Percentiles rank a stretch among this genome's conserved stretches.
Evolutionary conservation across 352 stramenopile genomes (phyloP).

Genomic region (Phytopythium oedochilum): DNA sequence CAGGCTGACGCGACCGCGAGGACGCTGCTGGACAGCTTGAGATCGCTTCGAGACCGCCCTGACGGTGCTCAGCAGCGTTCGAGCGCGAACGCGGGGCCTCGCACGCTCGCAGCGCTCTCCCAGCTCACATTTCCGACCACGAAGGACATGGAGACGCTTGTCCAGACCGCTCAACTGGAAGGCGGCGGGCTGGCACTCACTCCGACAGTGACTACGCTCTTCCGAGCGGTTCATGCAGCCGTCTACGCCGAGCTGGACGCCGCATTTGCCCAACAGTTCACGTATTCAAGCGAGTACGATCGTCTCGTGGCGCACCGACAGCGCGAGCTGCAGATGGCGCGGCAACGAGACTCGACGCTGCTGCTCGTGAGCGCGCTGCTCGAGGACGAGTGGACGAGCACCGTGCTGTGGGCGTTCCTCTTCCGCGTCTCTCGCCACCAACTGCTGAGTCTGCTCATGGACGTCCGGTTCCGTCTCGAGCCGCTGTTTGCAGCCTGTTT

Average conservation of each 20-base stretch:
- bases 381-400: constrained; percentile 59
- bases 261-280: background rate
- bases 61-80: background rate
- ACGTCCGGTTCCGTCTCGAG: constrained; percentile 43
- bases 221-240: background rate
- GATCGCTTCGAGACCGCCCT: background rate
- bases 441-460: constrained; percentile 55
- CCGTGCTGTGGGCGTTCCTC: constrained; percentile 67
- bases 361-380: constrained; percentile 53
- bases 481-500: constrained; percentile 12
- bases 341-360: constrained; percentile 7
- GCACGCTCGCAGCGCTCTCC: background rate
- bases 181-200: background rate
- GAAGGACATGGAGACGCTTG: background rate
- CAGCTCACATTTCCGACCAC: background rate
- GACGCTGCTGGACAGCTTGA: constrained; percentile 26
- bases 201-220: background rate
- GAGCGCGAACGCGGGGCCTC: background rate
- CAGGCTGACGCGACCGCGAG: constrained; percentile 21
- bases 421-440: constrained; percentile 54
- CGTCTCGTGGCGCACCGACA: background rate
- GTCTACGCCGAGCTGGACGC: background rate
- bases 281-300: background rate
- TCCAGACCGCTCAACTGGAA: background rate
- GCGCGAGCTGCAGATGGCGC: constrained; percentile 4